These are phyloP conservation scores for Tylopilus rubrobrunneus DNA, from an alignment of 768 basidiomycete genomes.

Conservation along the genomic window DNA sequence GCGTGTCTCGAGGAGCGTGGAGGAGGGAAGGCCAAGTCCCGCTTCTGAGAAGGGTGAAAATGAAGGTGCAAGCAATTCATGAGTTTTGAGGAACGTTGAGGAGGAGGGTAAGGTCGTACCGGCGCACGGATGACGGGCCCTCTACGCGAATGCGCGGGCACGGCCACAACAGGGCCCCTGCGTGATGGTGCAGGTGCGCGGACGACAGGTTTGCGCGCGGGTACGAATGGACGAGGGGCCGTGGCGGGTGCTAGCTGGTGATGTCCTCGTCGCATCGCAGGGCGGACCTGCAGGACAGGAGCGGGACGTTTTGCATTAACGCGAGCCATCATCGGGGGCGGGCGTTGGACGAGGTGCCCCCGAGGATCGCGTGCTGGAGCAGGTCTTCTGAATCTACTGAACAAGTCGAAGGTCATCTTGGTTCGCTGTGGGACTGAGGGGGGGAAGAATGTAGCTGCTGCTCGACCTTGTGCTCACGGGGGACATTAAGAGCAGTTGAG, in stretches of 20 bases:
- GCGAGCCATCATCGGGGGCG: slow-evolving; percentile 13
- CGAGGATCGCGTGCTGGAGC: slow-evolving; percentile 14
- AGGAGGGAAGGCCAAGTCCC: slow-evolving; percentile 7
- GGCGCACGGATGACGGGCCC: slow-evolving; percentile 9
- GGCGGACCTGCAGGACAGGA: slow-evolving; percentile 14
- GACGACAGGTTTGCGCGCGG: slow-evolving; percentile 15
- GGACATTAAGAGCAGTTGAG: slow-evolving; percentile 28
- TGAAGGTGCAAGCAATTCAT: slow-evolving; percentile 25
- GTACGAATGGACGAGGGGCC: slow-evolving; percentile 9
- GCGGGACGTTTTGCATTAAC: slow-evolving; percentile 17
- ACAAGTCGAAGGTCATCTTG: slow-evolving; percentile 27
- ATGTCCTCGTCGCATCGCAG: slow-evolving; percentile 18
- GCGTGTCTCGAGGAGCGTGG: slow-evolving; percentile 7
- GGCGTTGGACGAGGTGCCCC: slow-evolving; percentile 15
- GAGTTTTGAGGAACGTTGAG: slow-evolving; percentile 13
- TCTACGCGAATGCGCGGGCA: slow-evolving; percentile 8
- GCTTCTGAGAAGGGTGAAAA: slow-evolving; percentile 24
- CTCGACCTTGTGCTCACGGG: slow-evolving; percentile 8
- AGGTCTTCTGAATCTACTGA: slow-evolving; percentile 22
- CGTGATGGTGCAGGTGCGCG: slow-evolving; percentile 5
- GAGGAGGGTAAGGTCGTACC: slow-evolving; percentile 9
- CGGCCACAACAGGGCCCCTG: background rate
- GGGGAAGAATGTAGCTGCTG: slow-evolving; percentile 10
- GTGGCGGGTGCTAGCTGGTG: slow-evolving; percentile 10
- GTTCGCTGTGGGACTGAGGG: slow-evolving; percentile 7